Evolutionary conservation across 306 rosid genomes (phyloP), one percentile per base, ranked within the genome.

Genomic region (Pyrus betulifolia): DNA sequence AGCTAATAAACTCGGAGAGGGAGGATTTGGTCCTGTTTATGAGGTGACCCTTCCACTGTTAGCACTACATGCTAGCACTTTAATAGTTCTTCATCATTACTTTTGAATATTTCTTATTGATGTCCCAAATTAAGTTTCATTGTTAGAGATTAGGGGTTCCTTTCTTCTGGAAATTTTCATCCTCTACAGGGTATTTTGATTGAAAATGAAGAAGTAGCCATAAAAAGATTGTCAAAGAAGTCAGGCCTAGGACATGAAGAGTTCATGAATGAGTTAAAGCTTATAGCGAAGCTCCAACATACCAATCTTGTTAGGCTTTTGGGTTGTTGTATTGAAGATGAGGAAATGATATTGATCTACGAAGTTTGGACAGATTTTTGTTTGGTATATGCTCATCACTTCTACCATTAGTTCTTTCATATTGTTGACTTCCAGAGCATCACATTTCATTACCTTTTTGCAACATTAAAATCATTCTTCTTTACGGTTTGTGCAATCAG

Each of bases 1-100:
- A 45, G 66, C 77, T 61, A 82, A 86, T 59, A 85, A 80, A 72
- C 85, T 85, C 11, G 96, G 91, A 57, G 75, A 17, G 60, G 96
- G 91, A 23, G 96, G 92, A 18, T 88, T 80, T 62, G 96, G 96
- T 11, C 84, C 87, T 27, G 87, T 90, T 2, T 88, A 83, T 40
- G 85, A 80, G 88, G 89, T 87, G 27, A 76, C 44, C 6, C 5
- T n/a, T 45, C 42, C 11, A n/a, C 14, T 0, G 3, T 67, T 0
- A 10, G 28, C 71, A 38, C 4, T 67, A 10, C 40, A 35, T 67
- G 2, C 18, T 18, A 67, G 8, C n/a, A 12, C 13, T 22, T 52
- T 45, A 35, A 35, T 35, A 35, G 38, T 35, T 35, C 8, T 35
- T 35, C 38, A 35, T 35, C 38, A 31, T 31, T 31, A 25, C 18